Evolutionary conservation across 305 asterid species (phyloP), one percentile per base, ranked within the genome.

Genomic region (Caryopteris hybrid): DNA sequence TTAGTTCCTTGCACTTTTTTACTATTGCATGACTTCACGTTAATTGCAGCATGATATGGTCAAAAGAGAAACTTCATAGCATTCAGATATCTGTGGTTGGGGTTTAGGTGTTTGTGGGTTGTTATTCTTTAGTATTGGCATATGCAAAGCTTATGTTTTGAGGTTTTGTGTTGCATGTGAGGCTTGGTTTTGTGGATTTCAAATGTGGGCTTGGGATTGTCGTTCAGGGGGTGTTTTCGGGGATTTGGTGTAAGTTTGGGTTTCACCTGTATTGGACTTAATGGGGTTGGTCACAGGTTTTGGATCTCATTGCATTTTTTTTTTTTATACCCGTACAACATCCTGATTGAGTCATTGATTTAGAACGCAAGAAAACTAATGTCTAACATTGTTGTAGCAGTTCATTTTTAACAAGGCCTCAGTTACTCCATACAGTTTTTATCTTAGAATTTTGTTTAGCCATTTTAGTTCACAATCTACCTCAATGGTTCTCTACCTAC

Each of bases 331-430:
- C 18, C 46, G 42, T 54, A 53, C 57, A 31, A 27, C 42, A 46
- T 31, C 23, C 21, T 46, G 42, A 25, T 25, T 48, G 67, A 27
- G 50, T 67, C 48, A 22, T 39, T 29, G 34, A 29, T 29, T 29
- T 3, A 29, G 34, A 59, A 53, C 20, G n/a, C 52, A 43, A 18
- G 29, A 12, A 29, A 13, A 22, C 13, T 54, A 27, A 14, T 54
- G 60, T n/a, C 18, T 8, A 7, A 14, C 60, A 13, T 54, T 63
- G 22, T 63, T 34, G 17, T 20, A 68, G 27, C n/a, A 36, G 39
- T 16, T 52, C 46, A 61, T 64, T 47, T 29, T 57, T 52, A 31
- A 57, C n/a, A 58, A 55, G 58, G 39, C 56, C 31, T 71, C 41
- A 45, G 45, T 29, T 61, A 51, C 25, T 43, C 60, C 45, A 47